Base-by-base conservation (phyloP, 768 basidiomycete species). In the Mycena belliarum region DNA sequence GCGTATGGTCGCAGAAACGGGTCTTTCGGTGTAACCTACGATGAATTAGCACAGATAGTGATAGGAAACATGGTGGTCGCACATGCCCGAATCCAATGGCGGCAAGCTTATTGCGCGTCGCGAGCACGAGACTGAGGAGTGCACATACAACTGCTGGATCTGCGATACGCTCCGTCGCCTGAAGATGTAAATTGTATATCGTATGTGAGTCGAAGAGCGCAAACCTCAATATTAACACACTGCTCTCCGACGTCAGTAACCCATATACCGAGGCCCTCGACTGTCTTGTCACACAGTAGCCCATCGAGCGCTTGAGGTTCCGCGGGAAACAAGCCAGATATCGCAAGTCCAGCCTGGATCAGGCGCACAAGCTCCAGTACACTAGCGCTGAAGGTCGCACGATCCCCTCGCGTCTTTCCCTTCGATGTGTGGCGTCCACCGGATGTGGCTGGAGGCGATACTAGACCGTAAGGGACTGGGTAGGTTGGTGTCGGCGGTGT, bases 281-380 rank as follows among this genome's bases (percentile, higher is more conserved):
- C 81, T 0, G 91, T 91, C 15, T 78, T 72, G 69, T 94, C 90
- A 67, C 91, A 93, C 23, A 94, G 72, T 15, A 94, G 76, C 1
- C 91, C 91, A 69, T 93, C 85, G 41, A 81, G 54, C 7, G 67
- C 56, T 15, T 60, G 52, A 10, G 64, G 40, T 32, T 63, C 62
- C 26, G 55, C 52, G n/a, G 63, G 63, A 50, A 72, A 89, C 72
- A 89, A 74, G 57, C 89, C 90, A 68, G 88, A 93, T 49, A 92
- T 77, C 48, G 79, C 74, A 29, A 94, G 79, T 26, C 82, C 83
- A 11, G 84, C 82, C 66, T 93, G 91, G 33, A 93, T 72, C 61
- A 91, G 75, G 67, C 83, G 86, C 63, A 93, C 84, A 25, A 94
- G 79, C 67, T 91, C 88, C 18, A 93, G 79, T 6, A 93, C 89